These are phyloP conservation scores for Zalaria obscura DNA, from an alignment of 2,329 filamentous ascomycete species.

Conservation along the genomic window DNA sequence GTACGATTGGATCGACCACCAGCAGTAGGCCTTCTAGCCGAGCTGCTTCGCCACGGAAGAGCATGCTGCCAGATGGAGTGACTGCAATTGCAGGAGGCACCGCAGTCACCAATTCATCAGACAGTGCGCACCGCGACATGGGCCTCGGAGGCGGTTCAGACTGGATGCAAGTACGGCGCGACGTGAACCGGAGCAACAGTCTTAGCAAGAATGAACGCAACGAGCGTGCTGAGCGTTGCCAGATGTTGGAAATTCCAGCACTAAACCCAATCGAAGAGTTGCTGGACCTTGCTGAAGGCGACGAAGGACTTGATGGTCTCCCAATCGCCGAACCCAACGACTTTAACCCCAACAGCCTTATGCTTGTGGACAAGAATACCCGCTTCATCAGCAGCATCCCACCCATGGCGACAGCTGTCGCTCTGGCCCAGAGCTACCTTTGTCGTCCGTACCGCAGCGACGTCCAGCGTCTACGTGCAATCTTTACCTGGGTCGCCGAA, in stretches of 20 bases:
- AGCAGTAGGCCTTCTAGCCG: constrained; percentile 8
- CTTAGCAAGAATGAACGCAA: constrained; percentile 75
- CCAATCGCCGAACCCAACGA: constrained; percentile 72
- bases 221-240: constrained; percentile 76
- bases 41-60: constrained; percentile 35
- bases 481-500: constrained; percentile 96
- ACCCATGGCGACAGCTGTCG: constrained; percentile 65
- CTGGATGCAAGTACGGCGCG: constrained; percentile 94
- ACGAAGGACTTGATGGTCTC: constrained; percentile 74
- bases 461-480: constrained; percentile 80
- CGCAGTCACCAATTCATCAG: constrained; percentile 9
- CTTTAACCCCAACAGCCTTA: constrained; percentile 56
- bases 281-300: constrained; percentile 70
- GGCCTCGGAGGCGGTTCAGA: constrained; percentile 54
- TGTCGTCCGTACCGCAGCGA: constrained; percentile 91
- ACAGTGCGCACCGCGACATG: constrained; percentile 49
- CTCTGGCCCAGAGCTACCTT: constrained; percentile 78
- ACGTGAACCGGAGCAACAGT: constrained; percentile 91
- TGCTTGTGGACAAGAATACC: constrained; percentile 87
- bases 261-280: constrained; percentile 84
- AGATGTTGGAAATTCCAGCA: constrained; percentile 85
- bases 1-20: constrained; percentile 56
- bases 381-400: constrained; percentile 78
- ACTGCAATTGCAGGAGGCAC: constrained; percentile 40
- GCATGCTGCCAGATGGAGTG: constrained; percentile 29